Conservation (phyloP, 2,329 filamentous ascomycete genomes). For the Gliomastix tumulicola region DNA sequence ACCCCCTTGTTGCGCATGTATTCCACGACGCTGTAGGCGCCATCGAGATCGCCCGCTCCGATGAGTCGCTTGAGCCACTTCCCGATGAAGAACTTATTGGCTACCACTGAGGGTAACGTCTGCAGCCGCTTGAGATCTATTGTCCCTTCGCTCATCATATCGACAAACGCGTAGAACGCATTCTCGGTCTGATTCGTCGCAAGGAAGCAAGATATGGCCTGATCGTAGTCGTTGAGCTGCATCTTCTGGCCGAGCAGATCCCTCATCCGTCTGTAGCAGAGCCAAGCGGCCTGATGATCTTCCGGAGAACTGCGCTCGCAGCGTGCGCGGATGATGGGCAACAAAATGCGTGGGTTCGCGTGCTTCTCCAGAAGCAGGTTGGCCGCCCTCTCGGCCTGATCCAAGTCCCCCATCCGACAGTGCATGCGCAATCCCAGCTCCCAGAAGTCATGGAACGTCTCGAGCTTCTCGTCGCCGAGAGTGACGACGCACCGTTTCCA, state of each 20-base stretch:
- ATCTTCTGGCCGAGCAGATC: conserved; percentile 52
- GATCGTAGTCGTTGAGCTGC: conserved; percentile 69
- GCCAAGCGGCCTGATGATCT: conserved; percentile 53
- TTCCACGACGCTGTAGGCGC: conserved; percentile 64
- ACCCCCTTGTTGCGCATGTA: conserved; percentile 68
- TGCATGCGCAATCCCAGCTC: conserved; percentile 61
- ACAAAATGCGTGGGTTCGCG: conserved; percentile 47
- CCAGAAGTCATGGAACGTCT: conserved; percentile 49
- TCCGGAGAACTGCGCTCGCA: conserved; percentile 42
- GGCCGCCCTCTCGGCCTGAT: conserved; percentile 50
- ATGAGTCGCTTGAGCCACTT: conserved; percentile 86
- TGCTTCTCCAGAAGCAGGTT: conserved; percentile 43
- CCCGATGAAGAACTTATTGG: conserved; percentile 76
- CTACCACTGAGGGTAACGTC: conserved; percentile 39
- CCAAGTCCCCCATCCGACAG: conserved; percentile 48
- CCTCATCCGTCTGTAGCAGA: conserved; percentile 58
- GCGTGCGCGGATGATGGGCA: conserved; percentile 65
- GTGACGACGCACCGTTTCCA: conserved; percentile 53
- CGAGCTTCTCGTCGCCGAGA: conserved; percentile 37
- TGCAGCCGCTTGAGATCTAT: conserved; percentile 38
- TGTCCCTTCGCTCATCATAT: conserved; percentile 71
- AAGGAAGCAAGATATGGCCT: conserved; percentile 64
- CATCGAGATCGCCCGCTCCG: conserved; percentile 61
- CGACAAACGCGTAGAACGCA: conserved; percentile 72
- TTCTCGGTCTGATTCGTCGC: conserved; percentile 56